A percentile compares a stretch with the other conserved stretches of the same genome.
Evolutionary conservation across 495 filamentous ascomycete genomes (phyloP).

Genomic region (Penicillium desertorum): DNA sequence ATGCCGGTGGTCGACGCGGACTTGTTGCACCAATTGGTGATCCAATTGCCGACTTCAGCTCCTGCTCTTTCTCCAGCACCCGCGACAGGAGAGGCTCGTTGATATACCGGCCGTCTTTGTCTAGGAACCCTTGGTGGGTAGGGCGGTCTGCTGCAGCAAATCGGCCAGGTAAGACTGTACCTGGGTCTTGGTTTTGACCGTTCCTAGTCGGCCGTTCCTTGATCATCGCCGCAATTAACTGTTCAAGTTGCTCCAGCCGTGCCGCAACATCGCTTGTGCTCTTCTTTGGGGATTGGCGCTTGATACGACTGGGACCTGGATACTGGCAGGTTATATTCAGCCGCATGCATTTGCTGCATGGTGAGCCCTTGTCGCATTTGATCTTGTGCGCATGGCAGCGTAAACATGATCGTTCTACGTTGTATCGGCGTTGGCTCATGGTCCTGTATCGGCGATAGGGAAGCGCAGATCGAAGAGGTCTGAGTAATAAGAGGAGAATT

Average conservation of each 20-base stretch:
- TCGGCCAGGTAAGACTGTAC: background rate
- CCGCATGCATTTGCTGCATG: slow-evolving; percentile 32
- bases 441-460: background rate
- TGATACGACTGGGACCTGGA: slow-evolving; percentile 30
- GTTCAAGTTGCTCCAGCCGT: slow-evolving; percentile 34
- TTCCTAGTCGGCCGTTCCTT: background rate
- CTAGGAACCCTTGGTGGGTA: slow-evolving; percentile 22
- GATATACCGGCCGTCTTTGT: slow-evolving; percentile 30
- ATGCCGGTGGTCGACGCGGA: slow-evolving; percentile 10
- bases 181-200: background rate
- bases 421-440: slow-evolving; percentile 25
- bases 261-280: slow-evolving; percentile 20
- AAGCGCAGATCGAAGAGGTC: background rate
- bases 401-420: slow-evolving; percentile 37
- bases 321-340: slow-evolving; percentile 31
- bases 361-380: slow-evolving; percentile 34
- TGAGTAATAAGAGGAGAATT: background rate
- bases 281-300: slow-evolving; percentile 28
- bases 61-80: slow-evolving; percentile 30
- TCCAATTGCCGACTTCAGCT: slow-evolving; percentile 27
- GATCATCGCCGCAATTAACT: slow-evolving; percentile 23
- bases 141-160: background rate
- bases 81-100: slow-evolving; percentile 33
- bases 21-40: slow-evolving; percentile 18
- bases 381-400: slow-evolving; percentile 41